A percentile compares a stretch with the other conserved stretches of the same genome.
These are phyloP conservation scores for Trypanosoma cruzi DNA, from an alignment of 208 protist species.

Conservation along the genomic window DNA sequence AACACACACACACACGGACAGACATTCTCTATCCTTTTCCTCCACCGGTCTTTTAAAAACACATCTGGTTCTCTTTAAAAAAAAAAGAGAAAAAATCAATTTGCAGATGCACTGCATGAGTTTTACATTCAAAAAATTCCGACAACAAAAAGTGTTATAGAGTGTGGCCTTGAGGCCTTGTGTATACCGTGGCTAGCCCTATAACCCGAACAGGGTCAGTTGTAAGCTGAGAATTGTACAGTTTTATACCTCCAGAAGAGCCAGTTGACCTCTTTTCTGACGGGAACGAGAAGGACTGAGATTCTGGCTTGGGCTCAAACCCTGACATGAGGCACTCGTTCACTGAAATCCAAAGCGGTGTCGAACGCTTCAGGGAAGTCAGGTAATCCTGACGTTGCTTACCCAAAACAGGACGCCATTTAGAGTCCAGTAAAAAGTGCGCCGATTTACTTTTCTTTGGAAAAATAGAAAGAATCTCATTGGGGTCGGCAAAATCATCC, in stretches of 20 bases:
- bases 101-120: not conserved
- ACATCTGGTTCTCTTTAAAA: not conserved
- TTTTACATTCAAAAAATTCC: not conserved
- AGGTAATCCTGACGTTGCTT: constrained; percentile 83
- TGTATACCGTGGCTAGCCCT: constrained; percentile 73
- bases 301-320: constrained; percentile 57
- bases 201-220: constrained; percentile 88
- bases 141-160: constrained; percentile 30
- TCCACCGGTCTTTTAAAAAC: not conserved
- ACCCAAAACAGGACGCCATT: constrained; percentile 86
- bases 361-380: constrained; percentile 48
- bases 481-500: constrained; percentile 67
- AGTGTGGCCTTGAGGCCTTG: constrained; percentile 70
- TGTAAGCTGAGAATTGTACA: constrained; percentile 91
- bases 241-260: constrained; percentile 33
- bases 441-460: constrained; percentile 81
- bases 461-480: constrained; percentile 80
- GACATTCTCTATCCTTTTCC: not conserved
- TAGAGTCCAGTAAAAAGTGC: constrained; percentile 90
- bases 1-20: constrained; percentile 4
- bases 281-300: constrained; percentile 41
- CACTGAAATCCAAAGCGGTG: constrained; percentile 86
- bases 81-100: constrained; percentile 6
- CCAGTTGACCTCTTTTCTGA: constrained; percentile 18
- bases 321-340: constrained; percentile 92